phyloP scores from a whole-genome alignment of 139 green algal genomes.

The Coccomyxa sp. region DNA sequence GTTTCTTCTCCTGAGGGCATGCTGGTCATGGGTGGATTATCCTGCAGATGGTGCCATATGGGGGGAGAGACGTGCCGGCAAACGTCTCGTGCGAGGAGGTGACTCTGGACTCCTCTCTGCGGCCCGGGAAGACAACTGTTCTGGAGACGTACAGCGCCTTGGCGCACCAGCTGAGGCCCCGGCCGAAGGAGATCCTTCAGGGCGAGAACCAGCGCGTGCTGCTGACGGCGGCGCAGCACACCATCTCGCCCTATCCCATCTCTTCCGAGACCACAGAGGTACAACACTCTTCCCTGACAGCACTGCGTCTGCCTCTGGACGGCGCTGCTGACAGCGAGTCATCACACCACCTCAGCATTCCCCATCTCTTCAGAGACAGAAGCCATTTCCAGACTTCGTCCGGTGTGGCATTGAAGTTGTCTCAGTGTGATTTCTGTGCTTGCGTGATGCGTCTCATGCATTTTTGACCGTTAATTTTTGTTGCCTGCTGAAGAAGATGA shows the following conservation, averaged over 20 bases:
- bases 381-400: too few relatives aligned
- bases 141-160: constrained; percentile 23
- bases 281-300: background rate
- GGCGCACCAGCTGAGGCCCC: constrained; percentile 47
- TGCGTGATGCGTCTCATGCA: too few relatives aligned
- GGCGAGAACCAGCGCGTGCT: constrained; percentile 68
- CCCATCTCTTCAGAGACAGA: background rate
- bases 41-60: background rate
- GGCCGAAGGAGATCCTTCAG: constrained; percentile 61
- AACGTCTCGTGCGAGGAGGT: constrained; percentile 37
- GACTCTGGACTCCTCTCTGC: constrained; percentile 22
- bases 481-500: background rate
- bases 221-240: constrained; percentile 47
- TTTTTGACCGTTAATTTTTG: too few relatives aligned
- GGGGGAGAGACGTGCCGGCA: constrained; percentile 19
- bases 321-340: too few relatives aligned
- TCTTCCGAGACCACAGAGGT: constrained; percentile 52
- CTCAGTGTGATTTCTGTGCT: background rate
- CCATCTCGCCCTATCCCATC: constrained; percentile 62
- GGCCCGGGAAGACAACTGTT: background rate
- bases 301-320: background rate
- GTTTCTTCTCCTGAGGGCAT: too few relatives aligned
- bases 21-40: background rate
- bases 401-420: too few relatives aligned
- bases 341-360: too few relatives aligned